Conservation (phyloP, 192 early-diverging fungal species). For the Backusella australiensis region DNA sequence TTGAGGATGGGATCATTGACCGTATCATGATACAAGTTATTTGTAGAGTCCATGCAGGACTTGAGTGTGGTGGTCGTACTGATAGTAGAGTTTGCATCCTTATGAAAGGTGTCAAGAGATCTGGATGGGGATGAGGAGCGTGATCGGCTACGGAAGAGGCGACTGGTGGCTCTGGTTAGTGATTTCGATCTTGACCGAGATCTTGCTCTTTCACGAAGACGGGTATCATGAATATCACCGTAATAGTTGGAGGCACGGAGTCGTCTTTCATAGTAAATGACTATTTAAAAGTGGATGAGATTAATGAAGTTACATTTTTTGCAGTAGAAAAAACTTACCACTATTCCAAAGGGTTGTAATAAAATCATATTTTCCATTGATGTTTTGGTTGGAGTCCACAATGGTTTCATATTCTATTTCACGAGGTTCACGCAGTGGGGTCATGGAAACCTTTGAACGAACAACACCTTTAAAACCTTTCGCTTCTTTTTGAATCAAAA, state of each 20-base stretch:
- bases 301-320: background rate
- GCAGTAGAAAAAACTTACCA: background rate
- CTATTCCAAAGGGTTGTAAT: constrained; percentile 11
- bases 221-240: background rate
- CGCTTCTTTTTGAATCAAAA: background rate
- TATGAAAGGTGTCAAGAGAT: background rate
- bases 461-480: background rate
- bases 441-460: background rate
- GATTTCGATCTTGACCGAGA: constrained; percentile 9
- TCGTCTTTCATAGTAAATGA: constrained; percentile 6
- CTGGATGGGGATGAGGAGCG: constrained; percentile 1
- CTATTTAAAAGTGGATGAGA: background rate
- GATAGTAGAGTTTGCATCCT: background rate
- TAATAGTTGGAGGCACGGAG: background rate
- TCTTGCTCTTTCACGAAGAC: constrained; percentile 4
- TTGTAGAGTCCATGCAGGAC: background rate
- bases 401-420: constrained; percentile 13
- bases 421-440: constrained; percentile 4
- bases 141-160: background rate
- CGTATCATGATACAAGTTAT: background rate
- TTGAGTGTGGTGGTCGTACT: background rate
- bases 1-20: background rate
- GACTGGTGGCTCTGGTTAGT: background rate
- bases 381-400: background rate
- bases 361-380: background rate